A percentile compares a stretch with the other conserved stretches of the same genome.
Evolutionary conservation across 495 filamentous ascomycete genomes (phyloP).

Genomic region (Annulohypoxylon stygium): DNA sequence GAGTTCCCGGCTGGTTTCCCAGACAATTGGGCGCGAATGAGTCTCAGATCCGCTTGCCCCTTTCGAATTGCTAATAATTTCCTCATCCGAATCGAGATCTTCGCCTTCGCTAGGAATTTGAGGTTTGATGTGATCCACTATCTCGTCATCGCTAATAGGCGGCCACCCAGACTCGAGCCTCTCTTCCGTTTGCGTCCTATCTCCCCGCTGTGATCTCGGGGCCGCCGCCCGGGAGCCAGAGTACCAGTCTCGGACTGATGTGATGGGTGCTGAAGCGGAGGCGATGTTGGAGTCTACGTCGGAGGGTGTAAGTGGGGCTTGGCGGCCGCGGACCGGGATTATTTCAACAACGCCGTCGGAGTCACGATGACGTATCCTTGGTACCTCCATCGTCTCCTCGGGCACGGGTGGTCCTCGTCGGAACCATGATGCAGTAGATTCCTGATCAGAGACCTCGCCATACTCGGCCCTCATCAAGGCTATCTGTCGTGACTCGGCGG

Average conservation of each 20-base stretch:
- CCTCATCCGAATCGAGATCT: constrained; percentile 22
- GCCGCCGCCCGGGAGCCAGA: background rate
- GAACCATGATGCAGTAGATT: too few species aligned
- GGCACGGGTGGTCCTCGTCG: too few species aligned
- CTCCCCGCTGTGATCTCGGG: background rate
- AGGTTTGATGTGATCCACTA: too few species aligned
- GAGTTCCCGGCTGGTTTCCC: too few species aligned
- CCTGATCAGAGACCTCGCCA: too few species aligned
- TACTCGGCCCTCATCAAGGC: too few species aligned
- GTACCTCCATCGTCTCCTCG: too few species aligned
- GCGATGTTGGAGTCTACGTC: background rate
- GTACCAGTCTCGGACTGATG: background rate
- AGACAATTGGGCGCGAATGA: too few species aligned
- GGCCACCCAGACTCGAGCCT: background rate
- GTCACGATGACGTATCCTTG: background rate
- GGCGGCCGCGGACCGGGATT: background rate
- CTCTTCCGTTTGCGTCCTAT: background rate
- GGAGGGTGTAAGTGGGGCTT: background rate
- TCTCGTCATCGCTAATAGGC: too few species aligned
- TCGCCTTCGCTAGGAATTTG: background rate
- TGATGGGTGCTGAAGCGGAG: background rate
- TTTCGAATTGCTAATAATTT: background rate
- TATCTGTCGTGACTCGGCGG: too few species aligned
- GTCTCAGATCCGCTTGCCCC: too few species aligned
- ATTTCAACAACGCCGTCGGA: background rate